Conservation (phyloP, 768 basidiomycete species). For the Collybiopsis luxurians region DNA sequence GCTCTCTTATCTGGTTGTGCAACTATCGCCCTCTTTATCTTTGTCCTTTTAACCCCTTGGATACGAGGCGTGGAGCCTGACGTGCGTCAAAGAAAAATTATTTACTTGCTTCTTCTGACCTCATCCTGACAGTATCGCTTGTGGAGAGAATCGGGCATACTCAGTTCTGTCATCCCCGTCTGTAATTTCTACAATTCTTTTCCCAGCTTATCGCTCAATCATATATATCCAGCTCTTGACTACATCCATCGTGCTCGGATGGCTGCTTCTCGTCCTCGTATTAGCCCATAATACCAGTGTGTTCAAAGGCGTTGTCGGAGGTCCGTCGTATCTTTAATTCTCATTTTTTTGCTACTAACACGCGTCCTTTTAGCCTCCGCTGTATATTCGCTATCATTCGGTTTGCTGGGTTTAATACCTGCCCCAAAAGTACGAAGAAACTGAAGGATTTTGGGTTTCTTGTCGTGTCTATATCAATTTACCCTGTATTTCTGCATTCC, state of each 20-base stretch:
- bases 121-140: constrained; percentile 54
- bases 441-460: background rate
- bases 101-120: background rate
- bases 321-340: constrained; percentile 33
- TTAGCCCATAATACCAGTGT: constrained; percentile 72
- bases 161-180: constrained; percentile 69
- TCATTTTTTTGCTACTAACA: background rate
- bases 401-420: constrained; percentile 72
- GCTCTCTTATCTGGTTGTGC: constrained; percentile 54
- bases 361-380: constrained; percentile 49
- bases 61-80: constrained; percentile 66
- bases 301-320: constrained; percentile 58
- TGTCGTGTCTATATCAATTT: no score
- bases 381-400: constrained; percentile 67
- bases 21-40: constrained; percentile 72
- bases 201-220: background rate
- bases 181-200: constrained; percentile 14
- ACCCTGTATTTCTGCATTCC: no score
- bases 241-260: constrained; percentile 65
- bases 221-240: constrained; percentile 46
- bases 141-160: constrained; percentile 68
- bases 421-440: constrained; percentile 46
- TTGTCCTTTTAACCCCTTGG: constrained; percentile 66
- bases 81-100: constrained; percentile 38
- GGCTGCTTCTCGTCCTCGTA: constrained; percentile 58